phyloP scores from a whole-genome alignment of 2,329 filamentous ascomycete species.

The Fusarium proliferatum region DNA sequence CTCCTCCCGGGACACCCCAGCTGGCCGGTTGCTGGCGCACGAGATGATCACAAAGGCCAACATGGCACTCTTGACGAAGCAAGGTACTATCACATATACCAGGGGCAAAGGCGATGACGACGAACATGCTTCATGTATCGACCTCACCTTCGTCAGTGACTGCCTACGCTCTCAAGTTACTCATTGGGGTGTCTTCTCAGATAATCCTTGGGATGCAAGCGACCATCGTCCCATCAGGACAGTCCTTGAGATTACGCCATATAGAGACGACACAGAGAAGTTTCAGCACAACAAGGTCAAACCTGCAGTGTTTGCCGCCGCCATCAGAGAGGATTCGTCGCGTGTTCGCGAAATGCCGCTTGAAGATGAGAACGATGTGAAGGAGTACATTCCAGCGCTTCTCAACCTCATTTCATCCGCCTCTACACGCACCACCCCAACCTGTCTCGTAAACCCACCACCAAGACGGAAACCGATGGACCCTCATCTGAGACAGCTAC shows the following conservation, averaged over 20 bases:
- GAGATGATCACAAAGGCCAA: background rate
- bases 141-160: conserved; percentile 5
- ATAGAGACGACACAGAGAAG: background rate
- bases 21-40: background rate
- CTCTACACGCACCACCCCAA: background rate
- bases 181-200: background rate
- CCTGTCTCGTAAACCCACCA: background rate
- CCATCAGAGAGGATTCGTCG: background rate
- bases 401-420: background rate
- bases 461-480: background rate
- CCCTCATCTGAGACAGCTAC: background rate
- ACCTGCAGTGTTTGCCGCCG: background rate
- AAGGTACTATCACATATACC: background rate
- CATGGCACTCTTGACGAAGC: background rate
- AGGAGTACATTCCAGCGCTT: background rate
- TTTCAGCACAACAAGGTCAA: background rate
- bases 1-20: background rate
- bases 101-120: background rate
- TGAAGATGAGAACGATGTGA: no score
- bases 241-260: background rate
- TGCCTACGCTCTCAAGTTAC: background rate
- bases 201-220: background rate
- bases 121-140: background rate
- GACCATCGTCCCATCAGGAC: conserved; percentile 12
- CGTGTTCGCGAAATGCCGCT: background rate